phyloP scores from a whole-genome alignment of 305 asterid genomes.

The Ajuga reptans region DNA sequence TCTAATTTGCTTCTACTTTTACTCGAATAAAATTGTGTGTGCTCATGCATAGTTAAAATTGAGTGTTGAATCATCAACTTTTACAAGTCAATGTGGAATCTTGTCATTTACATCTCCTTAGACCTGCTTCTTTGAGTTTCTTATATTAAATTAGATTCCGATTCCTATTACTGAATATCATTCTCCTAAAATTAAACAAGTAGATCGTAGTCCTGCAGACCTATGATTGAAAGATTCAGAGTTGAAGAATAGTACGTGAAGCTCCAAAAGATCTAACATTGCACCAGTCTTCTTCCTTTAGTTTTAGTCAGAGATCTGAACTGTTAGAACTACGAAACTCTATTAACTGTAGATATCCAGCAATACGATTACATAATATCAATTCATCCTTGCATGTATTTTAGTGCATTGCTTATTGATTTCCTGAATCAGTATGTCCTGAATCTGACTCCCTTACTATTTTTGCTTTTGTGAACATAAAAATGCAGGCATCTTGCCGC shows the following conservation, averaged over 20 bases:
- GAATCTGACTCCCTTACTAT: conserved; percentile 9
- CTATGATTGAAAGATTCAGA: neutral
- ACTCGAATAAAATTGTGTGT: neutral
- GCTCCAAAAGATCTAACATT: neutral
- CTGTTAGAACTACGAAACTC: neutral
- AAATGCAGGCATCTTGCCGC: conserved; percentile 78
- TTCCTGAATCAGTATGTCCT: neutral
- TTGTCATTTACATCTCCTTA: neutral
- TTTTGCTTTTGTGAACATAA: neutral
- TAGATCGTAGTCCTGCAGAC: neutral
- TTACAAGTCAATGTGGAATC: neutral
- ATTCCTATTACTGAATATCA: neutral
- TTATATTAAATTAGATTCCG: neutral
- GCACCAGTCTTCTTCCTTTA: neutral
- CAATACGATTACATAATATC: neutral
- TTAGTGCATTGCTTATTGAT: neutral
- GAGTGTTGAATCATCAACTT: neutral
- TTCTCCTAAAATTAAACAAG: neutral
- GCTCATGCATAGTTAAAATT: neutral
- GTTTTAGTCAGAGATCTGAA: neutral
- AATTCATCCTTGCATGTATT: neutral
- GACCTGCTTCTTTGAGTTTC: neutral
- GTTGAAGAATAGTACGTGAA: neutral
- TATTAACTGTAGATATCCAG: neutral
- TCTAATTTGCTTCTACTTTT: neutral